Conservation (phyloP, 352 stramenopile species). For the Peronospora farinosa region DNA sequence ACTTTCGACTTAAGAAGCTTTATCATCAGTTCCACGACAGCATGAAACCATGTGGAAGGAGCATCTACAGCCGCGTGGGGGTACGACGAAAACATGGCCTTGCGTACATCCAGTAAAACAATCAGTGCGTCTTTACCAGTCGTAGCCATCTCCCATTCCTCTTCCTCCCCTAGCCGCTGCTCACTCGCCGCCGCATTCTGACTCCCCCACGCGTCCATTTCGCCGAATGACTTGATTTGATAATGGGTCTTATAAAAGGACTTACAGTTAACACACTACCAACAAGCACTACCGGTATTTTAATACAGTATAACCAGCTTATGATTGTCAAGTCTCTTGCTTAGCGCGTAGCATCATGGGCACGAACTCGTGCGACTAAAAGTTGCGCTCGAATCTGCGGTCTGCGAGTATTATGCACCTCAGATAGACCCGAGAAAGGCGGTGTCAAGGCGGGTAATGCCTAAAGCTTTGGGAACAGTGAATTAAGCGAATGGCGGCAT, state of each 20-base stretch:
- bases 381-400: slow-evolving; percentile 37
- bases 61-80: slow-evolving; percentile 9
- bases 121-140: slow-evolving; percentile 74
- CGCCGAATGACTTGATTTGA: not conserved
- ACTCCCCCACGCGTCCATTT: slow-evolving; percentile 46
- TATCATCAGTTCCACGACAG: slow-evolving; percentile 55
- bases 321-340: not conserved
- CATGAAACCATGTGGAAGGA: slow-evolving; percentile 64
- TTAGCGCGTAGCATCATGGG: slow-evolving; percentile 33
- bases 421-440: slow-evolving; percentile 33
- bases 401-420: slow-evolving; percentile 24
- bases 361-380: slow-evolving; percentile 44
- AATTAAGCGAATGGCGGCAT: slow-evolving; percentile 14
- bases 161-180: slow-evolving; percentile 31
- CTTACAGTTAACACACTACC: slow-evolving; percentile 3
- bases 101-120: slow-evolving; percentile 67
- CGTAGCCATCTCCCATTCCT: slow-evolving; percentile 50
- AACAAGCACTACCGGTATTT: not conserved
- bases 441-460: slow-evolving; percentile 28
- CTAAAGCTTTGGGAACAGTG: slow-evolving; percentile 25
- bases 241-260: slow-evolving; percentile 16
- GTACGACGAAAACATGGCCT: slow-evolving; percentile 57
- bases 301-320: no score
- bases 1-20: slow-evolving; percentile 76
- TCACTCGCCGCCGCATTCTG: slow-evolving; percentile 13